Evolutionary conservation across 495 filamentous ascomycete genomes (phyloP).

Genomic region (Penicillium lagena): DNA sequence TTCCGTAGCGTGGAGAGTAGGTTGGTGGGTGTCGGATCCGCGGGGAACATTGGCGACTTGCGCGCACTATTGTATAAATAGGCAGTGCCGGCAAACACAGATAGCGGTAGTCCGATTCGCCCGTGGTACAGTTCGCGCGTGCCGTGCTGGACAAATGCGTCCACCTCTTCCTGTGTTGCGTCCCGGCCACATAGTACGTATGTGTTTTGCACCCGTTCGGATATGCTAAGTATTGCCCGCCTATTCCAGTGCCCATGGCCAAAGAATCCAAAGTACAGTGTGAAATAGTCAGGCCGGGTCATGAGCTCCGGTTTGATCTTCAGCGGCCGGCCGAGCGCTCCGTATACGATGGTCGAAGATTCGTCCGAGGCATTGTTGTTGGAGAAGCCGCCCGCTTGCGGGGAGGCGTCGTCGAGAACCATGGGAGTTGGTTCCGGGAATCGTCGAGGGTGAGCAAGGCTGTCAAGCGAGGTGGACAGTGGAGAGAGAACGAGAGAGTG

Average conservation of each 20-base stretch:
- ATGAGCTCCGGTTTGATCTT: slow-evolving; percentile 12
- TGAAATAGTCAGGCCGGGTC: slow-evolving; percentile 17
- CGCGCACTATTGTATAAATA: slow-evolving; percentile 3
- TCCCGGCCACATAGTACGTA: slow-evolving; percentile 16
- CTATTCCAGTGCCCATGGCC: slow-evolving; percentile 15
- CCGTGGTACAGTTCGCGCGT: slow-evolving; percentile 15
- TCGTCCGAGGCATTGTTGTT: slow-evolving; percentile 2
- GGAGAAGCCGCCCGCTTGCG: slow-evolving; percentile 6
- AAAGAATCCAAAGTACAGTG: slow-evolving; percentile 24
- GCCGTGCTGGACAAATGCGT: slow-evolving; percentile 19
- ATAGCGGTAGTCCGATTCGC: slow-evolving; percentile 14
- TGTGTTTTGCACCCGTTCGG: slow-evolving; percentile 10
- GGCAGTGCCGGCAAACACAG: slow-evolving; percentile 3
- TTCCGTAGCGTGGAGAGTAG: not conserved
- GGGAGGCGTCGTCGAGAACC: slow-evolving; percentile 18
- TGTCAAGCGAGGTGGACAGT: too few relatives aligned
- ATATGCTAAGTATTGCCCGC: not conserved
- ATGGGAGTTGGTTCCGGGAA: slow-evolving; percentile 1
- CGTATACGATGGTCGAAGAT: not conserved
- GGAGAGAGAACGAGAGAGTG: too few relatives aligned
- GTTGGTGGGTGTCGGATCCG: slow-evolving; percentile 2
- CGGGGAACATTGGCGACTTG: slow-evolving; percentile 2
- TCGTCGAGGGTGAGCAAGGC: too few relatives aligned
- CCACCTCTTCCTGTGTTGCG: slow-evolving; percentile 30
- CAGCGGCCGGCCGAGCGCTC: slow-evolving; percentile 1